Evolutionary conservation across 2,329 filamentous ascomycete genomes (phyloP), one percentile per base, ranked within the genome.

Genomic region (Diaporthe citri): DNA sequence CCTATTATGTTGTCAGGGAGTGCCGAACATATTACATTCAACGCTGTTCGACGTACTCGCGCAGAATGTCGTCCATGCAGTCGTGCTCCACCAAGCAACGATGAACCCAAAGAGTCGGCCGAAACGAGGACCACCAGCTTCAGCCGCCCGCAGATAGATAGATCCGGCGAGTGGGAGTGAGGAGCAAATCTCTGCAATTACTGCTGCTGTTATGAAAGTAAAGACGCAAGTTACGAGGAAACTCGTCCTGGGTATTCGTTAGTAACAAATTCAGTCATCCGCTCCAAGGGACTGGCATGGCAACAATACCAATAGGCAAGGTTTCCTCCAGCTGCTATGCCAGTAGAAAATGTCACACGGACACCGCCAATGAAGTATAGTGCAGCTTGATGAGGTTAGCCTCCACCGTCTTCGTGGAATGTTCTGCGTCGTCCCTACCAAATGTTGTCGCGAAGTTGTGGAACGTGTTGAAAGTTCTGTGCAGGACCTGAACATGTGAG

Each of bases 21-120:
- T 17, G 36, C 8, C 17, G 34, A n/a, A 13, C 2, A 1, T 10
- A 2, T 2, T 8, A 7, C 41, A 20, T 22, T 5, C 10, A 13
- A 17, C 3, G 12, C 25, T 25, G 10, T 39, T 20, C 15, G 10
- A 71, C 82, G 74, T 79, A 84, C 87, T 89, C 3, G 87, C 87
- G 79, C 87, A 89, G 73, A 89, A 89, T 0, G 87, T 91, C 2
- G 90, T 91, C 90, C 90, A 91, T 1, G 90, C 90, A 0, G 89
- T 91, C 0, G 89, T 90, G 78, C 87, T 89, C 90, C 90, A 91
- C 90, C 89, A 91, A 0, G 90, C 90, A n/a, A 91, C 90, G n/a
- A 90, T 82, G 79, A 90, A 91, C 25, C 89, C 89, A 72, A 91
- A 85, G 0, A 91, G 82, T 39, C 89, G 82, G n/a, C 89, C 89